These are phyloP conservation scores for Termitomyces eurrhizus DNA, from an alignment of 768 basidiomycete species.

Conservation along the genomic window DNA sequence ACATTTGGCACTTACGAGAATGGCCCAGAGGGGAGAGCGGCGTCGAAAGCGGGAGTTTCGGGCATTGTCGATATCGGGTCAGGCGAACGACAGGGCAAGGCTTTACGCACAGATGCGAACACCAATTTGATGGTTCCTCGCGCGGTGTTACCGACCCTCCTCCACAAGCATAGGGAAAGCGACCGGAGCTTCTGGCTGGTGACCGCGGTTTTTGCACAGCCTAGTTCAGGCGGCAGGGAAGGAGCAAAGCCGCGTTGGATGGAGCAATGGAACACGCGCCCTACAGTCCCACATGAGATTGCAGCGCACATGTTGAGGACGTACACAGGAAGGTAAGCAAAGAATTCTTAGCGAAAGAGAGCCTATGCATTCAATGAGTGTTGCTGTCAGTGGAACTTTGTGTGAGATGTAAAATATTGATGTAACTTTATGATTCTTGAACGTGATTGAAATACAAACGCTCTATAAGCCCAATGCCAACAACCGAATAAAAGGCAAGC, in stretches of 20 bases:
- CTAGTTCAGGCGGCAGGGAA: background rate
- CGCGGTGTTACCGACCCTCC: constrained; percentile 64
- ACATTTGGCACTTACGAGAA: constrained; percentile 48
- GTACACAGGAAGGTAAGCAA: background rate
- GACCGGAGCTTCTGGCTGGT: constrained; percentile 52
- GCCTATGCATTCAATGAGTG: constrained; percentile 51
- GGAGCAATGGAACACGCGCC: constrained; percentile 6
- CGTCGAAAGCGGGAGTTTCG: constrained; percentile 57
- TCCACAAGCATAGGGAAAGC: constrained; percentile 40
- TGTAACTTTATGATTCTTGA: background rate
- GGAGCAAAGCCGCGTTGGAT: constrained; percentile 8
- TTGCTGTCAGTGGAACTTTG: constrained; percentile 53
- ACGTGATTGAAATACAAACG: background rate
- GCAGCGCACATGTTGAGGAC: background rate
- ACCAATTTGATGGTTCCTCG: constrained; percentile 22
- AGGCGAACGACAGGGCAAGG: constrained; percentile 28
- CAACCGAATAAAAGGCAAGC: constrained; percentile 40
- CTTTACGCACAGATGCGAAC: constrained; percentile 69
- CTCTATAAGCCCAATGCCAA: background rate
- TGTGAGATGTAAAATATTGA: background rate
- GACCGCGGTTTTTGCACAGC: constrained; percentile 31
- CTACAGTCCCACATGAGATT: constrained; percentile 6
- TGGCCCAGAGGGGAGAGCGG: constrained; percentile 45
- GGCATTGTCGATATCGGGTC: constrained; percentile 52
- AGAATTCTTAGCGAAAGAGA: background rate